Base-by-base conservation (phyloP, 75 land plant genomes). In the Larix kaempferi region DNA sequence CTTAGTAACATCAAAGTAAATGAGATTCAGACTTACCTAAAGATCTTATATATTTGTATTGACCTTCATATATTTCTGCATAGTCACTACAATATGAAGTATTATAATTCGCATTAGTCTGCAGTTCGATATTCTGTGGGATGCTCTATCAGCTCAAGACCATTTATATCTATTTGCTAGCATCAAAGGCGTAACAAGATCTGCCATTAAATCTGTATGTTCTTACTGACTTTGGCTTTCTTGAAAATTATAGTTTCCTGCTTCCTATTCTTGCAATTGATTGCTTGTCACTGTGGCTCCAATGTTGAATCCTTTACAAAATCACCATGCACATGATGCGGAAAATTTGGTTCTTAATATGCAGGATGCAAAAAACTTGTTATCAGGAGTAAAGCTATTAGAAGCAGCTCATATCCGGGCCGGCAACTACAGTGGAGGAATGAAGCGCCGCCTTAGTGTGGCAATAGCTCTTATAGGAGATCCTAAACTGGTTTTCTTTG, bases 381-480 rank as follows among this genome's bases (percentile, higher is more conserved):
- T 82, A 57, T 60, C 58, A 59, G 41, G 22, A 26, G 65, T 77
- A 15, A 73, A 82, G 23, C 58, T 82, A 26, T 22, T 41, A 25
- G 76, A 78, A 6, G 41, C 66, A 54, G 55, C 74, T 25, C 19
- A 78, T n/a, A 44, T 58, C 2, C 56, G 76, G 39, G 80, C 74
- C 41, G 69, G 56, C 35, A 60, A 25, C 81, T 82, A 78, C 35
- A 82, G 84, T 64, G 84, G 79, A 61, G 84, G 84, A 62, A 82
- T 78, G 84, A 82, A 74, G 64, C 75, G 84, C 2, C 54, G 84
- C 22, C 84, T 82, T 33, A 82, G 84, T 63, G 76, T 82, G 22
- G 84, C 84, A 56, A 78, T 82, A 72, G 84, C 84, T 29, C 58
- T 82, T 26, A 78, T 82, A 56, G 84, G 84, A 21, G 80, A 82